Conservation (phyloP, 2,329 filamentous ascomycete genomes). For the Xylaria sp. region DNA sequence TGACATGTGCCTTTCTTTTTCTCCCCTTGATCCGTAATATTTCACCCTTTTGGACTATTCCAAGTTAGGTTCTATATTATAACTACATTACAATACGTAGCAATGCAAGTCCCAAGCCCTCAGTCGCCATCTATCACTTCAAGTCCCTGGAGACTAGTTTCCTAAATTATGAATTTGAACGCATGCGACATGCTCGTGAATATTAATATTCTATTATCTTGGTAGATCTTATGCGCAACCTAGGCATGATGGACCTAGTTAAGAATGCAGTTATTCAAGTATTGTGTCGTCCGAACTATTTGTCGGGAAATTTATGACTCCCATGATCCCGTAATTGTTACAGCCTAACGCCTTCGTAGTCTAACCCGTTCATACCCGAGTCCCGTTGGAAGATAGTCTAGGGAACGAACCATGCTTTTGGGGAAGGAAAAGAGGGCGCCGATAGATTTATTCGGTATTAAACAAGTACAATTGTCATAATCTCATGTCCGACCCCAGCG, state of each 20-base stretch:
- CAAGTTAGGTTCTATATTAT: too few relatives aligned
- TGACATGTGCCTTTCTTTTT: too few relatives aligned
- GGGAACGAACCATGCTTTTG: slow-evolving; percentile 19
- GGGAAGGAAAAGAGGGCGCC: slow-evolving; percentile 32
- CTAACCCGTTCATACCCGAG: background rate
- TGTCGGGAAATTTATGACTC: background rate
- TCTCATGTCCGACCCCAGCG: slow-evolving; percentile 49
- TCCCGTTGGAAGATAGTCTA: background rate
- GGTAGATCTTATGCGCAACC: background rate
- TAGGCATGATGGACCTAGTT: slow-evolving; percentile 8
- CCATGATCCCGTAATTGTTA: slow-evolving; percentile 10
- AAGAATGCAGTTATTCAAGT: background rate
- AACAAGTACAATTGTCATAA: slow-evolving; percentile 29
- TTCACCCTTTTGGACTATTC: too few relatives aligned
- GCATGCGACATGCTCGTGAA: background rate
- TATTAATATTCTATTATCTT: slow-evolving; percentile 25
- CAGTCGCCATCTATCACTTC: background rate
- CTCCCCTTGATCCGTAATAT: too few relatives aligned
- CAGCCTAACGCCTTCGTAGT: slow-evolving; percentile 20
- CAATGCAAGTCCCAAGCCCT: background rate
- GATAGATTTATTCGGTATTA: slow-evolving; percentile 30
- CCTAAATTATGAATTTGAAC: background rate
- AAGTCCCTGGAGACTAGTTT: background rate
- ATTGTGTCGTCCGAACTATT: slow-evolving; percentile 2
- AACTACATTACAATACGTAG: too few relatives aligned